Evolutionary conservation across 164 flowering plant species (phyloP), one percentile per base, ranked within the genome.

Genomic region (Pachysandra terminalis): DNA sequence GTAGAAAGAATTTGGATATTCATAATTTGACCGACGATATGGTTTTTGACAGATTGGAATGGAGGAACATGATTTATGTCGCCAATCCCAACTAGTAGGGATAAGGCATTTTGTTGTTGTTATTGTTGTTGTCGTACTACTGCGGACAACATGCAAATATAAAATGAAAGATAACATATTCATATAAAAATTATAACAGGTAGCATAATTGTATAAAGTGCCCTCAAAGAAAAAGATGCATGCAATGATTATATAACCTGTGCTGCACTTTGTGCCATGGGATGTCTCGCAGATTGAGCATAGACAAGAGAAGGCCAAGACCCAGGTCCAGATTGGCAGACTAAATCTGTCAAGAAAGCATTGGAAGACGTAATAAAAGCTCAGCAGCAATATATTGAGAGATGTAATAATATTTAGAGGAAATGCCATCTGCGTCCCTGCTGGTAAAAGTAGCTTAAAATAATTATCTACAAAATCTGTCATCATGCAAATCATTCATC

Each of bases 281-380:
- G 98, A 78, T 89, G 73, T 52, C 85, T 59, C 59, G 98, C 97
- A 70, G 99, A 88, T 72, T 90, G 80, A 45, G 97, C 85, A 81
- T 95, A 95, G 41, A 95, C 80, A 53, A 10, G 74, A 69, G 99
- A 87, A 74, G 99, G 94, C 99, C 99, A 95, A 54, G 88, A 80
- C 62, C 97, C 94, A 74, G 97, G 99, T 72, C 99, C 99, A 82
- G 99, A 92, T 75, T 95, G 99, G 81, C 97, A 92, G 60, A 95
- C 96, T 56, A 95, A 79, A 89, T 95, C 99, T 95, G 87, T 74
- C 45, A 73, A 41, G n/a, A 52, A 35, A 70, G 32, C 32, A 69
- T 55, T 57, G 26, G 26, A 63, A 32, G 37, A n/a, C n/a, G n/a
- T 59, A 61, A 63, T 8, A 17, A 64, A 48, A 19, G 19, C 21